A percentile compares a stretch with the other conserved stretches of the same genome.
phyloP scores from a whole-genome alignment of 306 rosid species.

The Sicyos baderoa region DNA sequence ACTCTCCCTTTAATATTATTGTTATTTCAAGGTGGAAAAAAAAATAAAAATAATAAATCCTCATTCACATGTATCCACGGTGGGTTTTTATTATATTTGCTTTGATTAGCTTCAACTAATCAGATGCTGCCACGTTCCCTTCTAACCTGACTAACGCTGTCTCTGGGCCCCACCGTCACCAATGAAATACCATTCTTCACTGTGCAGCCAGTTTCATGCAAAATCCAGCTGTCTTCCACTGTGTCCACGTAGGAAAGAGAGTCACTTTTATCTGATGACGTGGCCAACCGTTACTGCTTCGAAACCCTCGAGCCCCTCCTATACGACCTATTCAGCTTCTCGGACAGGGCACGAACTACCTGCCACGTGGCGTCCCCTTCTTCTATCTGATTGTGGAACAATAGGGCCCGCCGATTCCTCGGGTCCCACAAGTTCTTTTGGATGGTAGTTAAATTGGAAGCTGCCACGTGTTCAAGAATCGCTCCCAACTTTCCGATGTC shows the following conservation, averaged over 20 bases:
- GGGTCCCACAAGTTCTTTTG: slow-evolving; percentile 68
- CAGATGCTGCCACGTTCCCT: background rate
- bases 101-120: background rate
- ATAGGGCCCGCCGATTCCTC: slow-evolving; percentile 41
- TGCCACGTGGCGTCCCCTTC: slow-evolving; percentile 97
- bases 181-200: no score
- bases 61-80: background rate
- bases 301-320: slow-evolving; percentile 33
- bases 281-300: slow-evolving; percentile 30
- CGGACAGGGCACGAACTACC: slow-evolving; percentile 33
- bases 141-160: no score
- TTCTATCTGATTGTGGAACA: slow-evolving; percentile 40
- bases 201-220: slow-evolving; percentile 1
- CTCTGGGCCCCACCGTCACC: slow-evolving; percentile 24
- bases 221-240: slow-evolving; percentile 47
- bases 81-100: background rate
- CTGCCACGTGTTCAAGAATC: slow-evolving; percentile 67
- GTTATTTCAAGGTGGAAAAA: background rate
- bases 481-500: slow-evolving; percentile 56
- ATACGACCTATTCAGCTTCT: slow-evolving; percentile 45
- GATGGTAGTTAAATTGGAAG: slow-evolving; percentile 52
- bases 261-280: background rate
- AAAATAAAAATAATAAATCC: background rate
- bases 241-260: slow-evolving; percentile 22
- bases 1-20: background rate